A percentile compares a stretch with the other conserved stretches of the same genome.
Evolutionary conservation across 1,284 basidiomycete species (phyloP).

Genomic region (Psilocybe mexicana): DNA sequence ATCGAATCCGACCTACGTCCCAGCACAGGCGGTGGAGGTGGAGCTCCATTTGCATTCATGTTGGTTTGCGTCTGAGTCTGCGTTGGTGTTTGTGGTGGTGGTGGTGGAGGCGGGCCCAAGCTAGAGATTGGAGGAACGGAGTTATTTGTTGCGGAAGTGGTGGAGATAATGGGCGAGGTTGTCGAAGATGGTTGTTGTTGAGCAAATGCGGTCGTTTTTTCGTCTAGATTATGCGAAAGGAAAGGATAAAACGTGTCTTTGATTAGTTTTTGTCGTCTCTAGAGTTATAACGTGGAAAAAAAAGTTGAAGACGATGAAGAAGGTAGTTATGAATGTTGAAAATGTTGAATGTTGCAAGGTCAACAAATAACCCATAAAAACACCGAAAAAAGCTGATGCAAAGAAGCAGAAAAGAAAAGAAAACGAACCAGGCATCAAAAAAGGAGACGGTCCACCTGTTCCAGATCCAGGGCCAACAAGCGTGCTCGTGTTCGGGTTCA

Average conservation of each 20-base stretch:
- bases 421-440: conserved; percentile 9
- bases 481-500: neutral
- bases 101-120: neutral
- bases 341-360: neutral
- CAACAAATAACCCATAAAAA: neutral
- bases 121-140: neutral
- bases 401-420: neutral
- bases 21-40: neutral
- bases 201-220: neutral
- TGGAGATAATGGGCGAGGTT: neutral
- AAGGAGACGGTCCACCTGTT: conserved; percentile 3
- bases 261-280: too few species aligned
- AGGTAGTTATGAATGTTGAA: neutral
- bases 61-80: neutral
- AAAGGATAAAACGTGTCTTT: neutral
- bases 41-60: neutral
- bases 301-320: neutral
- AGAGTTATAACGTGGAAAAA: neutral
- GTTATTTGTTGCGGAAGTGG: neutral
- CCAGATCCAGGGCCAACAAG: conserved; percentile 15
- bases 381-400: neutral
- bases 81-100: neutral
- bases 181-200: conserved; percentile 1
- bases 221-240: neutral
- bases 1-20: conserved; percentile 4